A percentile compares a stretch with the other conserved stretches of the same genome.
phyloP scores from a whole-genome alignment of 441 rosid species.

The Populus hybrid region DNA sequence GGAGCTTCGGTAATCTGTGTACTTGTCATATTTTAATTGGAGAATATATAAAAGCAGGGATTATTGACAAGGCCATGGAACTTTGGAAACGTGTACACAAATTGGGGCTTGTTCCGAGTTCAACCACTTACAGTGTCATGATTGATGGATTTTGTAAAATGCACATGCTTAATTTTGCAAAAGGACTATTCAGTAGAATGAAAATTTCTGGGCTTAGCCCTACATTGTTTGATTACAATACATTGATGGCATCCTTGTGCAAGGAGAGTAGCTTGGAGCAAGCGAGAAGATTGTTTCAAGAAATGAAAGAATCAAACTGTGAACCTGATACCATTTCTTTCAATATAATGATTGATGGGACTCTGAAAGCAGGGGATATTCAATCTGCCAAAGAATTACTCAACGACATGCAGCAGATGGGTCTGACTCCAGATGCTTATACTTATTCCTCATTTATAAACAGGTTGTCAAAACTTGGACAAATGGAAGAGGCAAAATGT shows the following conservation, averaged over 20 bases:
- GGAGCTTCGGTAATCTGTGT: slow-evolving; percentile 40
- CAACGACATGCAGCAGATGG: slow-evolving; percentile 48
- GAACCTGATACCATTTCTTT: slow-evolving; percentile 44
- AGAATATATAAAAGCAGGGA: slow-evolving; percentile 45
- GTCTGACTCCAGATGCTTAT: slow-evolving; percentile 47
- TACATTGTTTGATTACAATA: slow-evolving; percentile 44
- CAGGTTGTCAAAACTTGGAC: slow-evolving; percentile 55
- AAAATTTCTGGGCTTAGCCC: slow-evolving; percentile 40
- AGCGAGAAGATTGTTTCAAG: slow-evolving; percentile 60
- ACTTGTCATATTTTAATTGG: slow-evolving; percentile 48
- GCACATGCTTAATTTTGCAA: slow-evolving; percentile 56
- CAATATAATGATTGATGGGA: slow-evolving; percentile 61
- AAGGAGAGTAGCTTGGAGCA: slow-evolving; percentile 61
- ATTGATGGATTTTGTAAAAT: slow-evolving; percentile 57
- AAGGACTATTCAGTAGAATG: slow-evolving; percentile 58
- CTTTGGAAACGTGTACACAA: slow-evolving; percentile 50
- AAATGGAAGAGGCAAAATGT: slow-evolving; percentile 48
- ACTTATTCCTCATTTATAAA: slow-evolving; percentile 56
- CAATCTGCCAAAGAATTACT: slow-evolving; percentile 47
- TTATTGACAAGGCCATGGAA: slow-evolving; percentile 46
- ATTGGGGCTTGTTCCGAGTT: slow-evolving; percentile 42
- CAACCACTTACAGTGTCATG: slow-evolving; percentile 47
- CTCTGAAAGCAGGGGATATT: slow-evolving; percentile 51
- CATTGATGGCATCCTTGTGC: slow-evolving; percentile 51
- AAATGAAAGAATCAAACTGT: slow-evolving; percentile 35